Evolutionary conservation across 1,139 yeast genomes (phyloP), one percentile per base, ranked within the genome.

Genomic region (Citeromyces siamensis): DNA sequence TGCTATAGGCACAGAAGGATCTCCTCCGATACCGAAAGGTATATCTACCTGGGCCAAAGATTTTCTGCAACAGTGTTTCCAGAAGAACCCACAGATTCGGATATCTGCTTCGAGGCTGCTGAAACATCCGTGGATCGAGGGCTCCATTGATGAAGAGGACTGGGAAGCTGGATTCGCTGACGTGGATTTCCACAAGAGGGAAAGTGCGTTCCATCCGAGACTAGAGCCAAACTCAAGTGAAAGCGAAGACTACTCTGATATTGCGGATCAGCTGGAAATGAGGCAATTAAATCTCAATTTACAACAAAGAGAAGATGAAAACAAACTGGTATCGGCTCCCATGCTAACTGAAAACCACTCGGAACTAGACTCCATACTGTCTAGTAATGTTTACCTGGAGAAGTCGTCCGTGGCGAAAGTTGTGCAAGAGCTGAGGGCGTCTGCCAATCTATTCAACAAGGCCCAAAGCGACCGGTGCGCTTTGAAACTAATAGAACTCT

Each of bases 1-100:
- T 60, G 95, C 96, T 0, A 85, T 88, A 39, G 96, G 93, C 2
- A 77, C 85, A 13, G 94, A 86, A 41, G 79, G 75, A 7, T 75
- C 73, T 44, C 90, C 94, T 2, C 85, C 88, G 0, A 58, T 84
- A 16, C 96, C 97, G 0, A 66, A 64, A 32, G 68, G 62, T 27
- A 59, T 73, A 6, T 67, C 84, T 2, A 62, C 67, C 1, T 48
- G 55, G 28, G 76, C 71, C 4, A 64, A 67, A 38, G 86, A 81
- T 45, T 83, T 90, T 47, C 57, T 86, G 12, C 50, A 70, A 39
- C 74, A 71, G 41, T 90, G 97, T 53, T 85, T 88, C 46, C 86
- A 81, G 47, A 79, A 78, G 49, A 79, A 78, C 45, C 85, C 90
- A 0, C 63, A 62, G 32, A 55, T 73, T 20, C 60, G 95, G 41